Percentiles rank a stretch among this genome's conserved stretches.
These are phyloP conservation scores for Pseudogymnoascus verrucosus DNA, from an alignment of 2,329 filamentous ascomycete genomes.

Conservation along the genomic window DNA sequence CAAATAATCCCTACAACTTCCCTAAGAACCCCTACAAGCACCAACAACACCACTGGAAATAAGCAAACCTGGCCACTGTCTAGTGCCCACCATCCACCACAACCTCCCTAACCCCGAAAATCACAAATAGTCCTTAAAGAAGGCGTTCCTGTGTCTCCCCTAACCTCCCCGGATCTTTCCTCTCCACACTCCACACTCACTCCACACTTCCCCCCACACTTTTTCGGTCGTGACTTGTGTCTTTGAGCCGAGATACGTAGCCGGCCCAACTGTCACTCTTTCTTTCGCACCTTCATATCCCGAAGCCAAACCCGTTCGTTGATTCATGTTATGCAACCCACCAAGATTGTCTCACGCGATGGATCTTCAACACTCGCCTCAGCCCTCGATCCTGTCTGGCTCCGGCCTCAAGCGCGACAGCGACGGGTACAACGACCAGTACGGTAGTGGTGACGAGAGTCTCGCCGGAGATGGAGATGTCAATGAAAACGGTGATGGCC, in stretches of 20 bases:
- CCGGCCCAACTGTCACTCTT: not conserved
- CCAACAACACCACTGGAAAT: too few relatives aligned
- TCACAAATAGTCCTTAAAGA: too few relatives aligned
- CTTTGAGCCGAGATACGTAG: not conserved
- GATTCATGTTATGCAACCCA: not conserved
- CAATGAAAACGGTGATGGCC: slow-evolving; percentile 23
- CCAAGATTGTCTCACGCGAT: slow-evolving; percentile 15
- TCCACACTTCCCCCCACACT: not conserved
- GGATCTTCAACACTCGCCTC: slow-evolving; percentile 26
- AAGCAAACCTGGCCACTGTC: too few relatives aligned
- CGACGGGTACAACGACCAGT: slow-evolving; percentile 25
- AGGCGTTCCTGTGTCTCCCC: not conserved
- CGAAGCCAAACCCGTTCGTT: not conserved
- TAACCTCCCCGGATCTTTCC: not conserved
- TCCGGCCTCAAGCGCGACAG: slow-evolving; percentile 23
- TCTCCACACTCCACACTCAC: not conserved
- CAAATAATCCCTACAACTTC: too few relatives aligned
- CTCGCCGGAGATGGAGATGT: slow-evolving; percentile 20
- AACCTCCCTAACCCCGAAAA: not conserved
- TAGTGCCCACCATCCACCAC: not conserved
- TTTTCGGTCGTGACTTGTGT: not conserved
- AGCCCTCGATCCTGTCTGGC: slow-evolving; percentile 19
- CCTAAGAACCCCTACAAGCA: too few relatives aligned
- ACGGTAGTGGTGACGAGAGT: slow-evolving; percentile 23
- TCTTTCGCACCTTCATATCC: not conserved